Percentiles rank a stretch among this genome's conserved stretches.
phyloP scores from a whole-genome alignment of 2,329 filamentous ascomycete species.

The Teratosphaeria nubilosa region DNA sequence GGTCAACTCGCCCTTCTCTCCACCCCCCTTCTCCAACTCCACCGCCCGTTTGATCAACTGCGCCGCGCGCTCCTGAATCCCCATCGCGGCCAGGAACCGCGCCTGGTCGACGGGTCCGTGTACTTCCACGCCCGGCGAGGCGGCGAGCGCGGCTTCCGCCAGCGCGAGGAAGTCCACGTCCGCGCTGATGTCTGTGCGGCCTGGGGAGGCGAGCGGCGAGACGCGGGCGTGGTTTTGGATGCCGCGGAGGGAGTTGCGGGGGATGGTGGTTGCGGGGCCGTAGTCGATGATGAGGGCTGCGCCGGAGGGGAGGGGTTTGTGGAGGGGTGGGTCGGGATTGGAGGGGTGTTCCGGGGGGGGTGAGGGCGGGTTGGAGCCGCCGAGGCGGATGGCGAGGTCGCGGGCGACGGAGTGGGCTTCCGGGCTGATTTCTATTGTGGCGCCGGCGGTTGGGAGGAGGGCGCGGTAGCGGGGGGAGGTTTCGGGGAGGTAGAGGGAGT shows the following conservation, averaged over 20 bases:
- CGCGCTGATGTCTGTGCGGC: constrained; percentile 76
- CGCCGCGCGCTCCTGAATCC: constrained; percentile 67
- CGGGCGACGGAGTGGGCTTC: constrained; percentile 71
- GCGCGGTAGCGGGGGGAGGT: constrained; percentile 68
- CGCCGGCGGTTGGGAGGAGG: constrained; percentile 55
- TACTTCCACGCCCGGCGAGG: constrained; percentile 73
- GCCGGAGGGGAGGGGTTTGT: constrained; percentile 58
- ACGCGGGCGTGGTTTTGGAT: constrained; percentile 69
- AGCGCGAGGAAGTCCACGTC: constrained; percentile 89
- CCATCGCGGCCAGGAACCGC: constrained; percentile 68
- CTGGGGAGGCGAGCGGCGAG: constrained; percentile 69
- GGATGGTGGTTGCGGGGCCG: constrained; percentile 67
- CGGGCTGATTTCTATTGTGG: constrained; percentile 81
- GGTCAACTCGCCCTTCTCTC: constrained; percentile 30
- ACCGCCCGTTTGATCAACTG: constrained; percentile 47
- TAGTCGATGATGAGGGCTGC: constrained; percentile 96
- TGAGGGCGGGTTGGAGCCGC: constrained; percentile 42
- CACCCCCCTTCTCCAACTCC: constrained; percentile 22
- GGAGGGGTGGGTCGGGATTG: constrained; percentile 13
- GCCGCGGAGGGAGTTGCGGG: constrained; percentile 80
- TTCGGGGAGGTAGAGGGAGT: constrained; percentile 76
- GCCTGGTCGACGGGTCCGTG: constrained; percentile 86
- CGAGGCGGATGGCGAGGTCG: constrained; percentile 77
- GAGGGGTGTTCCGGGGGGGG: not conserved
- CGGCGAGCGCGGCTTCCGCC: constrained; percentile 67